Evolutionary conservation across 345 rosid species (phyloP), one percentile per base, ranked within the genome.

Genomic region (Cochlearia excelsa): DNA sequence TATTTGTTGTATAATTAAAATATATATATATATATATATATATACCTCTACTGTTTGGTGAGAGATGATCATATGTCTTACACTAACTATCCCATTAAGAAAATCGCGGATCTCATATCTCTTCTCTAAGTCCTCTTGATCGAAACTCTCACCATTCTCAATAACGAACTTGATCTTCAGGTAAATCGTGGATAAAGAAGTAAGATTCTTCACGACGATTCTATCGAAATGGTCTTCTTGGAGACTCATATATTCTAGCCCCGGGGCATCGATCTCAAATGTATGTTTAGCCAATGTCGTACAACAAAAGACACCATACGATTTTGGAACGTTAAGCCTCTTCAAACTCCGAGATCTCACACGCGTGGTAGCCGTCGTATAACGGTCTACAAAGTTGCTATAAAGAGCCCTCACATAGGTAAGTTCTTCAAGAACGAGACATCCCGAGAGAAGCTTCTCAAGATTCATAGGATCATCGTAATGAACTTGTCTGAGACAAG

Each of bases 231-330:
- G 55, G 16, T 49, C 65, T 37, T 61, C 55, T 49, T 27, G n/a
- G 26, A 62, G 40, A 30, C 41, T 63, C 68, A 52, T 2, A 52
- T 23, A 29, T 44, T 63, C 59, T 7, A 63, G 59, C 11, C 35
- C 16, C 1, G 59, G 68, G 51, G 59, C 59, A 43, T 63, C 59
- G 26, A 63, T 63, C 43, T 53, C 51, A 31, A 63, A 38, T 1
- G 63, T 34, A 16, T 16, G 23, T 16, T 16, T 16, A 16, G 0
- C 23, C 23, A n/a, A n/a, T n/a, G n/a, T 3, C 2, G 34, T 46
- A 5, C 26, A 48, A 41, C 48, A 33, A 3, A 2, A 31, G 3
- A 5, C 0, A 5, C 0, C n/a, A n/a, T n/a, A 4, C 2, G 54
- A 49, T 9, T 51, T n/a, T n/a, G n/a, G n/a, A n/a, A n/a, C 50